Base-by-base conservation (phyloP, 2,329 filamentous ascomycete genomes). In the Diaporthe velutina region DNA sequence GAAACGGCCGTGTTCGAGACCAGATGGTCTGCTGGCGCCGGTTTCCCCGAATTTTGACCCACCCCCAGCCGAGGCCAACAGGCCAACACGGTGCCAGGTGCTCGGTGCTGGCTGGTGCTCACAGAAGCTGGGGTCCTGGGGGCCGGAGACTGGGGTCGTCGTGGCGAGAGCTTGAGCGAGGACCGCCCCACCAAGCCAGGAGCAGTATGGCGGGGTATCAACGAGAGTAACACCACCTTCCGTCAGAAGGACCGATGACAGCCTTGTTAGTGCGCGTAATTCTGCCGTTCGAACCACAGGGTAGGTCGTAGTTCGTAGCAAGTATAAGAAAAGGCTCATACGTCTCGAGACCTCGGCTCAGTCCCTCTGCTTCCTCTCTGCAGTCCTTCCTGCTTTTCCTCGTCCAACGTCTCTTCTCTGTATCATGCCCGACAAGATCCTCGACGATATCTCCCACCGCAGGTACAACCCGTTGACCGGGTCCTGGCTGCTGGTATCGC, bases 371-470 rank as follows among this genome's bases (percentile, higher is more conserved):
- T 9, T 22, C 30, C 13, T 17, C 25, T n/a, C 17, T 42, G 13
- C 33, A 54, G 33, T 33, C 64, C 30, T 50, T 40, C 19, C 13
- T 33, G 30, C 22, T 2, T n/a, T 6, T 54, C 17, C 28, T 22
- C 17, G 10, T 50, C 13, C 52, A 17, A 17, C n/a, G 25, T 4
- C 52, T 48, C 8, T 38, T 35, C 35, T 30, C n/a, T 38, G 12
- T 78, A 85, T 76, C 61, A 96, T 95, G 93, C 90, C 91, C 12
- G 92, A 94, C 81, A 89, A 91, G 77, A 92, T 96, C 67, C 92
- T 99, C 68, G 93, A 98, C 87, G 96, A 99, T 83, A 98, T 99
- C 80, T 98, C 97, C 55, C 97, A 99, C 83, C 90, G 97, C 80
- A 93, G 97, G 83, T 98, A 94, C 84, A 99, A 99, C 83, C 94